Conservation (phyloP, 805 yeast species). For the Sugiyamaella mastotermitis region DNA sequence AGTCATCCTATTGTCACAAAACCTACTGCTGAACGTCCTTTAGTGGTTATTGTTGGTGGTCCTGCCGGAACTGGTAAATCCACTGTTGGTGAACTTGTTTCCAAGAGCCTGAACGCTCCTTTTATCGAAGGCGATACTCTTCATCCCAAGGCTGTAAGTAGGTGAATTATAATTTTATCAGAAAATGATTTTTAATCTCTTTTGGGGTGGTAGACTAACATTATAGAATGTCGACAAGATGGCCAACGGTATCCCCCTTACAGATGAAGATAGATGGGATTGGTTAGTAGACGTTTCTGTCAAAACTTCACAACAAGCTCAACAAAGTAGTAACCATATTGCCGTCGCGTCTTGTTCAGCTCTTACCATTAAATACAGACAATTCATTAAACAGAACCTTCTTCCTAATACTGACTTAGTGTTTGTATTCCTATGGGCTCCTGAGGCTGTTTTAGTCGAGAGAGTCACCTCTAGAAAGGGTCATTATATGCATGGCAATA, state of each 20-base stretch:
- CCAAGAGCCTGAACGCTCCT: constrained; percentile 41
- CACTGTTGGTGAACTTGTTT: constrained; percentile 57
- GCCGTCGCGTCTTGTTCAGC: constrained; percentile 80
- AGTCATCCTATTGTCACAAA: too few relatives aligned
- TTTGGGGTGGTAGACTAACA: background rate
- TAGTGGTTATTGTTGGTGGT: constrained; percentile 64
- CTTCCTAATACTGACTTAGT: constrained; percentile 34
- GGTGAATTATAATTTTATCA: too few relatives aligned
- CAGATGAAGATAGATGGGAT: constrained; percentile 88
- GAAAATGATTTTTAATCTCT: background rate
- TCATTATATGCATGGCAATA: constrained; percentile 83
- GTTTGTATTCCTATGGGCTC: constrained; percentile 63
- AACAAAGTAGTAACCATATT: constrained; percentile 18
- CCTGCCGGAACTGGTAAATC: constrained; percentile 96
- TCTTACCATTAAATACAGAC: constrained; percentile 69
- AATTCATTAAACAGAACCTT: constrained; percentile 41
- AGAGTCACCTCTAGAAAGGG: constrained; percentile 61
- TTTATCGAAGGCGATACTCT: constrained; percentile 82
- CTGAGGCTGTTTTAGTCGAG: constrained; percentile 50
- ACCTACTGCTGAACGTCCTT: constrained; percentile 1
- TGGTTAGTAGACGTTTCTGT: constrained; percentile 61
- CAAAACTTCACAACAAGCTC: constrained; percentile 32
- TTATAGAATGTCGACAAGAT: constrained; percentile 66
- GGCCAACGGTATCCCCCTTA: constrained; percentile 72
- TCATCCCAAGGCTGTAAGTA: constrained; percentile 51